A percentile compares a stretch with the other conserved stretches of the same genome.
These are phyloP conservation scores for Astrocystis sublimbata DNA, from an alignment of 495 filamentous ascomycete species.

Conservation along the genomic window DNA sequence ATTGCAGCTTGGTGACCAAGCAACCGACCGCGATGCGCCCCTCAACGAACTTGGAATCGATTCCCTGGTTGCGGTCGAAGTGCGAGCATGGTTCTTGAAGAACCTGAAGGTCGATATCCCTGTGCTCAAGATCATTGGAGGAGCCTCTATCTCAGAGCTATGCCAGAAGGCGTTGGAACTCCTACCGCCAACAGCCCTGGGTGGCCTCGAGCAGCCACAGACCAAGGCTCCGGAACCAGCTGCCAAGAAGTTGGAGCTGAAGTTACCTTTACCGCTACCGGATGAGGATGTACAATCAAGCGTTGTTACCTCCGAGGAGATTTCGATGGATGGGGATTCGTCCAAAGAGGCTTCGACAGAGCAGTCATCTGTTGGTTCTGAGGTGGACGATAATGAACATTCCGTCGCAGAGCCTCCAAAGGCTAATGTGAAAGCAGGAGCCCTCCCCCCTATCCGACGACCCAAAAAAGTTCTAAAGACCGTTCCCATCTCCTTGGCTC, in stretches of 20 bases:
- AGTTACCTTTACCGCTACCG: neutral
- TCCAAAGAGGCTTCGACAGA: neutral
- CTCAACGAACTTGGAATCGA: slow-evolving; percentile 38
- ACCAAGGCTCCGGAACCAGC: neutral
- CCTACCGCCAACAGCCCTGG: neutral
- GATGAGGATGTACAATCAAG: neutral
- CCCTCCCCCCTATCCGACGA: neutral
- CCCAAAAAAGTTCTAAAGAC: neutral
- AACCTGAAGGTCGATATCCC: slow-evolving; percentile 43
- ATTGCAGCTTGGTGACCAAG: neutral
- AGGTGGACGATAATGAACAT: neutral
- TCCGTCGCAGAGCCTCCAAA: neutral
- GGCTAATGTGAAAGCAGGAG: neutral
- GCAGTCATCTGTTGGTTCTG: neutral
- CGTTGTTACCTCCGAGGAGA: neutral
- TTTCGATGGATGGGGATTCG: neutral
- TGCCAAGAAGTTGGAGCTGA: neutral
- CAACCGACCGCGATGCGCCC: neutral
- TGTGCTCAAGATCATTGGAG: slow-evolving; percentile 50
- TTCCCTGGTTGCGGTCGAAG: slow-evolving; percentile 45
- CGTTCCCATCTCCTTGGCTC: slow-evolving; percentile 33
- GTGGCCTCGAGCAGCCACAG: neutral
- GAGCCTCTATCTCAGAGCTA: slow-evolving; percentile 31
- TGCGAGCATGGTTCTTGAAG: slow-evolving; percentile 44
- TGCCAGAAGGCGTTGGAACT: neutral